Percentiles rank a stretch among this genome's conserved stretches.
phyloP scores from a whole-genome alignment of 192 early-diverging fungal species.

The Linderina pennispora region DNA sequence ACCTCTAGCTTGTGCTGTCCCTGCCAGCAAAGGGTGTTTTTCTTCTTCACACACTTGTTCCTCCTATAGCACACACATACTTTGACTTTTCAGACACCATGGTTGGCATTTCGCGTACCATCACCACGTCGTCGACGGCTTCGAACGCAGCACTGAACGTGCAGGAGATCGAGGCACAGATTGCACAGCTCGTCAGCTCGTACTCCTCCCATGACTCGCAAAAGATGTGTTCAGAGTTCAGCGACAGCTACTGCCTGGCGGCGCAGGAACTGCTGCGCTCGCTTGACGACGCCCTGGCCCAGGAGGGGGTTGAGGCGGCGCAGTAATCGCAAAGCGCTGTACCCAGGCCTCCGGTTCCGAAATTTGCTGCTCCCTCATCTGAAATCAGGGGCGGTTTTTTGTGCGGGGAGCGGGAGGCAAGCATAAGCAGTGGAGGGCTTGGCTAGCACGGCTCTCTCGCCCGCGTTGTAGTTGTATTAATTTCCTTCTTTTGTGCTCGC shows the following conservation, averaged over 20 bases:
- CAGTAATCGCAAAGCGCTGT: too few relatives aligned
- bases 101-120: not conserved
- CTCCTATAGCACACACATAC: not conserved
- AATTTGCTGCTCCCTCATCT: too few relatives aligned
- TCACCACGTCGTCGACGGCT: not conserved
- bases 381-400: too few relatives aligned
- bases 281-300: not conserved
- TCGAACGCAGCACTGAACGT: not conserved
- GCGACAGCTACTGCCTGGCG: conserved; percentile 2
- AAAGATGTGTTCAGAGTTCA: conserved; percentile 1
- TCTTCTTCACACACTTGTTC: too few relatives aligned
- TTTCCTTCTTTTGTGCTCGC: not conserved
- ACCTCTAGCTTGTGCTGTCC: too few relatives aligned
- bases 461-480: too few relatives aligned
- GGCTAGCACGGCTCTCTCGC: too few relatives aligned
- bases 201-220: conserved; percentile 10
- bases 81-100: not conserved
- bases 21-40: too few relatives aligned
- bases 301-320: not conserved
- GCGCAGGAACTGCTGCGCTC: conserved; percentile 7
- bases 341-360: too few relatives aligned
- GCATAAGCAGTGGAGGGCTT: too few relatives aligned
- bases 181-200: conserved; percentile 2
- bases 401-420: too few relatives aligned
- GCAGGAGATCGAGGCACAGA: conserved; percentile 1